Evolutionary conservation across 192 early-diverging fungal genomes (phyloP).

Genomic region (Thamnidium elegans): DNA sequence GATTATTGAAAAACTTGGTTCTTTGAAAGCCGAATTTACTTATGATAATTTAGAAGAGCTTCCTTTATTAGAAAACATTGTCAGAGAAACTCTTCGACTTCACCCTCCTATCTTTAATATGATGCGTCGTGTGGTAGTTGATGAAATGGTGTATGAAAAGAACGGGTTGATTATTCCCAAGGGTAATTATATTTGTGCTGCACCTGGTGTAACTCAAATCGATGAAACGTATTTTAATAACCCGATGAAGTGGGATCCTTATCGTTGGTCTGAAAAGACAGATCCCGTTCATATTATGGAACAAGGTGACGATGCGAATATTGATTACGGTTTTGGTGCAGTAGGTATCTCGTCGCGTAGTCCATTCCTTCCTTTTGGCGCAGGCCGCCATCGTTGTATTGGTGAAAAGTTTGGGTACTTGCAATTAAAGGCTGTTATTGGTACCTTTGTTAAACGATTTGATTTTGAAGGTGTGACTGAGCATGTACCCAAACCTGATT

Average conservation of each 20-base stretch:
- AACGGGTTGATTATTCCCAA: constrained; percentile 83
- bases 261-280: constrained; percentile 65
- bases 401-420: constrained; percentile 94
- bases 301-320: constrained; percentile 48
- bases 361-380: constrained; percentile 94
- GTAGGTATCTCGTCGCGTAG: constrained; percentile 64
- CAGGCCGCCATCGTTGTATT: constrained; percentile 96
- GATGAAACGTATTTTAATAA: constrained; percentile 79
- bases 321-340: constrained; percentile 77
- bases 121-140: constrained; percentile 85
- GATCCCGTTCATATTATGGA: constrained; percentile 52
- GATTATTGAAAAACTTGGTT: constrained; percentile 60
- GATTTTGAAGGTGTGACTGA: constrained; percentile 57
- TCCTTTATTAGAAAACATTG: constrained; percentile 69
- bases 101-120: constrained; percentile 90
- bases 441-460: constrained; percentile 77
- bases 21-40: constrained; percentile 47
- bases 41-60: constrained; percentile 77
- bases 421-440: constrained; percentile 92
- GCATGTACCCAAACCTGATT: constrained; percentile 80
- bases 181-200: constrained; percentile 83
- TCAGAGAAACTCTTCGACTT: constrained; percentile 91
- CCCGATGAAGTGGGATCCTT: constrained; percentile 77
- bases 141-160: constrained; percentile 61
- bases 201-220: constrained; percentile 75